Conservation (phyloP, 345 rosid species). For the Psidium guajava region DNA sequence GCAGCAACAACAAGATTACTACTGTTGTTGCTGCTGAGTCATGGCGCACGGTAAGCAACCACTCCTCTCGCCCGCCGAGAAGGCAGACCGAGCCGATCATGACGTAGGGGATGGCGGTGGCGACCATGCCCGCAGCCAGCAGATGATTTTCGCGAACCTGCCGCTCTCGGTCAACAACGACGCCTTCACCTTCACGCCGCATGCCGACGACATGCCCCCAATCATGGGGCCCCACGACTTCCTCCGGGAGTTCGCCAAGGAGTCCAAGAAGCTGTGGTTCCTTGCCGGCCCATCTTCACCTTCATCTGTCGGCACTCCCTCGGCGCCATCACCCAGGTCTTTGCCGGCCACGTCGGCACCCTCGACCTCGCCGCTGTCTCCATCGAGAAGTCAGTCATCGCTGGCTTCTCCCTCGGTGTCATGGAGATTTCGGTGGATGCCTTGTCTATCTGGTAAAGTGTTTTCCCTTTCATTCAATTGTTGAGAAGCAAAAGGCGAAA, state of each 20-base stretch:
- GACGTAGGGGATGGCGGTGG: background rate
- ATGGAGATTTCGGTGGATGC: no score
- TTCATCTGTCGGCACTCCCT: constrained; percentile 69
- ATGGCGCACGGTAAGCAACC: constrained; percentile 6
- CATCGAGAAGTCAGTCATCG: no score
- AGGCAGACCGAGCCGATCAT: background rate
- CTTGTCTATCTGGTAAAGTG: no score
- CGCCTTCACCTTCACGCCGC: constrained; percentile 23
- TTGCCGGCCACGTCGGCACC: no score
- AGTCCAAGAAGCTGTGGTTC: constrained; percentile 68
- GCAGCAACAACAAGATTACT: background rate
- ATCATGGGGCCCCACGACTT: constrained; percentile 37
- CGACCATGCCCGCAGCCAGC: background rate
- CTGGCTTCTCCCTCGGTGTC: no score
- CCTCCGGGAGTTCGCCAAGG: constrained; percentile 36
- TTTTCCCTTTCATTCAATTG: no score
- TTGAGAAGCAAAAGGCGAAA: no score
- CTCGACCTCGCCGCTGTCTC: no score
- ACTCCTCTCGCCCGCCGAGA: background rate
- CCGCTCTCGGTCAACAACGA: background rate
- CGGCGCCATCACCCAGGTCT: no score
- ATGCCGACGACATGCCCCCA: constrained; percentile 52
- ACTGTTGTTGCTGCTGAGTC: background rate
- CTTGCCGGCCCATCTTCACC: constrained; percentile 95
- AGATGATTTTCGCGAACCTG: background rate